Base-by-base conservation (phyloP, 306 rosid genomes). In the Dalbergia oliveri region DNA sequence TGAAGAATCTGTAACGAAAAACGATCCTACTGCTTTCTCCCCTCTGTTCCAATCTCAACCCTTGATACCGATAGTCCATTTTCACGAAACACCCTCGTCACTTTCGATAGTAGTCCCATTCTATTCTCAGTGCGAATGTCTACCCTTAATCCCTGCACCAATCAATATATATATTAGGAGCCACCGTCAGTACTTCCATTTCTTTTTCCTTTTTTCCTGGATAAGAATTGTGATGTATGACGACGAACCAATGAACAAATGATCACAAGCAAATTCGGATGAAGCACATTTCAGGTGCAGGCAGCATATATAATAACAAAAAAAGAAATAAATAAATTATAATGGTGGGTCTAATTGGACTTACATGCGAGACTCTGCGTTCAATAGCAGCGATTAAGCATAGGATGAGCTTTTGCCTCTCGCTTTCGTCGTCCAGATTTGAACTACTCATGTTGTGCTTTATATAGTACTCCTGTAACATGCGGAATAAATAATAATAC, bases 371-470 rank as follows among this genome's bases (percentile, higher is more conserved):
- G 50, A 89, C 82, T 82, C 99, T 89, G 11, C 99, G 87, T 81
- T 90, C 99, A 54, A 91, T 84, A 8, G 99, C 98, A 18, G 99
- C 96, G 67, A 89, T 74, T 75, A 93, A 69, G 74, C 94, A 90
- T 16, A 86, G 79, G 33, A 77, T 69, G 31, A 93, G 89, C 83
- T 81, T 88, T 19, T 69, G 85, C 76, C 88, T 89, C 72, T 96
- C 94, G 37, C 77, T 75, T 68, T 93, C 89, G 2, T 73, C 66
- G 43, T 66, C 83, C 66, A 88, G 77, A 8, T 66, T 79, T 69
- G 83, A 66, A 6, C 88, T 86, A 43, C 77, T 86, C 71, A 3
- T 23, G 71, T 79, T 79, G 63, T 88, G 97, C 75, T 91, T 83
- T 70, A 96, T 82, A 59, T 82, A 96, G 39, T 93, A 96, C 83